These are phyloP conservation scores for Daldinia eschscholtzii DNA, from an alignment of 2,329 filamentous ascomycete genomes.

Conservation along the genomic window DNA sequence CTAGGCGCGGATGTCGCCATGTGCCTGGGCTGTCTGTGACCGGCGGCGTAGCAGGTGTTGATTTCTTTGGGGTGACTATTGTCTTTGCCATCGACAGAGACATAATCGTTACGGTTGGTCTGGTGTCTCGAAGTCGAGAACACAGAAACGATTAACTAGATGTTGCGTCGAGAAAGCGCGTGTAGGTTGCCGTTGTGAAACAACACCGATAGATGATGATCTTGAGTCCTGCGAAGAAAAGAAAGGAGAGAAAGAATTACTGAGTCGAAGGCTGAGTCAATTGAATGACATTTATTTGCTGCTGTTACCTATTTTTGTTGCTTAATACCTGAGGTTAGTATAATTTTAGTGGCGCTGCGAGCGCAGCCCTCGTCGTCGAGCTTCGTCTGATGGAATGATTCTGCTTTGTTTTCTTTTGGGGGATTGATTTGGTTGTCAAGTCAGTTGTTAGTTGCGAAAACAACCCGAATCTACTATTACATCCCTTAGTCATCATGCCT, in stretches of 20 bases:
- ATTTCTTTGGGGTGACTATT: conserved; percentile 57
- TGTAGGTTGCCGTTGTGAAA: conserved; percentile 26
- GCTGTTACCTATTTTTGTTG: conserved; percentile 31
- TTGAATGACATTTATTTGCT: conserved; percentile 17
- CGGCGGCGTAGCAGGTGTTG: conserved; percentile 46
- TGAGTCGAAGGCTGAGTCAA: not conserved
- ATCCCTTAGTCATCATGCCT: conserved; percentile 29
- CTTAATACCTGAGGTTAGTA: conserved; percentile 43
- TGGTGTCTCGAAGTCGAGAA: conserved; percentile 13
- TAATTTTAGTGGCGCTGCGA: conserved; percentile 29
- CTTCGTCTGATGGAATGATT: conserved; percentile 24
- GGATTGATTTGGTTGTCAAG: conserved; percentile 27
- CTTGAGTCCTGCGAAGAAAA: not conserved
- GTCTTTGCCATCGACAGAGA: conserved; percentile 51
- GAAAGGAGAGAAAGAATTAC: conserved; percentile 3
- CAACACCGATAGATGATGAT: not conserved
- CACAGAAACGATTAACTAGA: conserved; percentile 2
- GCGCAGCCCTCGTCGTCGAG: conserved; percentile 40
- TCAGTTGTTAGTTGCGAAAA: conserved; percentile 36
- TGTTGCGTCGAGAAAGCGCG: conserved; percentile 19
- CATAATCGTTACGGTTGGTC: conserved; percentile 46
- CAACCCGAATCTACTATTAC: conserved; percentile 10
- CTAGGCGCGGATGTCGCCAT: conserved; percentile 90
- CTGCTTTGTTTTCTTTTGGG: conserved; percentile 43
- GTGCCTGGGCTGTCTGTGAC: conserved; percentile 74